Evolutionary conservation across 495 filamentous ascomycete species (phyloP).

Genomic region (Trichoderma asperelloides): DNA sequence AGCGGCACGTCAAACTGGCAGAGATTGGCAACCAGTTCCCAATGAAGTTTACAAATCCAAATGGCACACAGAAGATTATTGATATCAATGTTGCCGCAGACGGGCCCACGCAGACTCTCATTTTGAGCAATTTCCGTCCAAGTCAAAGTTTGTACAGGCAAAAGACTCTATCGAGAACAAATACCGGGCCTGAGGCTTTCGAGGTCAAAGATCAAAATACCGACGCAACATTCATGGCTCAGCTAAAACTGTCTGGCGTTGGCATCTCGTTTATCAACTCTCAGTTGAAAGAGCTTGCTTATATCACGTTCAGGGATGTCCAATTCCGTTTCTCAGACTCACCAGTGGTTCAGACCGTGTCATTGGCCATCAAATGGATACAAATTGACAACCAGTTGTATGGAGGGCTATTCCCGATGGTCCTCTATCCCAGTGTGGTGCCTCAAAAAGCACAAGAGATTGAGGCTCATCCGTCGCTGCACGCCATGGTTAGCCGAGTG

Average conservation of each 20-base stretch:
- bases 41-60: conserved; percentile 60
- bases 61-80: conserved; percentile 66
- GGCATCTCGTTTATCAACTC: conserved; percentile 91
- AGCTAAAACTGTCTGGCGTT: conserved; percentile 79
- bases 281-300: conserved; percentile 84
- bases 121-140: conserved; percentile 86
- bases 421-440: conserved; percentile 96
- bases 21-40: conserved; percentile 94
- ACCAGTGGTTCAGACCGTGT: conserved; percentile 81
- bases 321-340: conserved; percentile 88
- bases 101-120: conserved; percentile 87
- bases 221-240: conserved; percentile 77
- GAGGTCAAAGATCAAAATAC: conserved; percentile 89
- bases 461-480: conserved; percentile 90
- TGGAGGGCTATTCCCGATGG: conserved; percentile 94
- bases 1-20: conserved; percentile 83
- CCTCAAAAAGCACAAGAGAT: conserved; percentile 97
- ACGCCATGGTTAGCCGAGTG: conserved; percentile 82
- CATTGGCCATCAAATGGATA: conserved; percentile 90
- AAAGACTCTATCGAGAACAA: conserved; percentile 53
- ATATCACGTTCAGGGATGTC: conserved; percentile 88
- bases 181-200: conserved; percentile 54
- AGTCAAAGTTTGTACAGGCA: conserved; percentile 95
- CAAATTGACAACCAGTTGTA: conserved; percentile 99
- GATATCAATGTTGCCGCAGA: conserved; percentile 93